Evolutionary conservation across 2,329 filamentous ascomycete species (phyloP).

Genomic region (Colletotrichum sp.): DNA sequence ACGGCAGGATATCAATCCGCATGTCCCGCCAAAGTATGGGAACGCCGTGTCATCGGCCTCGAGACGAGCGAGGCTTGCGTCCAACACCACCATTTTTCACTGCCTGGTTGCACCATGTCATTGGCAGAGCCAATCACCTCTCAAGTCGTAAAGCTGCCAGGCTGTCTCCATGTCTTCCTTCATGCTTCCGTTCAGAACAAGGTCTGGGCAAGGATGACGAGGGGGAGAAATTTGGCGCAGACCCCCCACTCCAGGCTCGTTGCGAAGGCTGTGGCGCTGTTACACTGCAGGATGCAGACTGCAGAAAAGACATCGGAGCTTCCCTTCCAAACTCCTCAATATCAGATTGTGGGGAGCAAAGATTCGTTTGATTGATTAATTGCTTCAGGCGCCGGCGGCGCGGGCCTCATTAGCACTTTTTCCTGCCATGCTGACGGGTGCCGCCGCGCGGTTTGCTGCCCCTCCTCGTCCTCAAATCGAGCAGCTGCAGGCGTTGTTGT

Average conservation of each 20-base stretch:
- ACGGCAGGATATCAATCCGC: not conserved
- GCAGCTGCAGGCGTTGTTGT: not conserved
- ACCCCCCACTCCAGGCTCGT: not conserved
- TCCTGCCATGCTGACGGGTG: not conserved
- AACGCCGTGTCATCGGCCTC: conserved; percentile 6
- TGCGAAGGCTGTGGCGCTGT: not conserved
- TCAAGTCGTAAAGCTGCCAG: not conserved
- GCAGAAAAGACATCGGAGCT: conserved; percentile 7
- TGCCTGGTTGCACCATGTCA: not conserved
- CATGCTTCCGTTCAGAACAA: not conserved
- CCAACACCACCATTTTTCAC: not conserved
- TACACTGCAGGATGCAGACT: conserved; percentile 12
- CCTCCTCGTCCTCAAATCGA: not conserved
- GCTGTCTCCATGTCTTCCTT: not conserved
- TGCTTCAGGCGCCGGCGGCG: conserved; percentile 18
- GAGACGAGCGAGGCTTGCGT: conserved; percentile 2
- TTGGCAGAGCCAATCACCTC: not conserved
- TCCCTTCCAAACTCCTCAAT: not conserved
- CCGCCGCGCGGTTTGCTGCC: not conserved
- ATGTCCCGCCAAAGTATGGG: not conserved
- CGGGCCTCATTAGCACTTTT: conserved; percentile 1
- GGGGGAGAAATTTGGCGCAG: not conserved
- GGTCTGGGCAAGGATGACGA: conserved; percentile 6
- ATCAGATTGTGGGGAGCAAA: not conserved
- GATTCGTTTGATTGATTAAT: not conserved